Evolutionary conservation across 1,284 basidiomycete species (phyloP).

Genomic region (Irpex sp.): DNA sequence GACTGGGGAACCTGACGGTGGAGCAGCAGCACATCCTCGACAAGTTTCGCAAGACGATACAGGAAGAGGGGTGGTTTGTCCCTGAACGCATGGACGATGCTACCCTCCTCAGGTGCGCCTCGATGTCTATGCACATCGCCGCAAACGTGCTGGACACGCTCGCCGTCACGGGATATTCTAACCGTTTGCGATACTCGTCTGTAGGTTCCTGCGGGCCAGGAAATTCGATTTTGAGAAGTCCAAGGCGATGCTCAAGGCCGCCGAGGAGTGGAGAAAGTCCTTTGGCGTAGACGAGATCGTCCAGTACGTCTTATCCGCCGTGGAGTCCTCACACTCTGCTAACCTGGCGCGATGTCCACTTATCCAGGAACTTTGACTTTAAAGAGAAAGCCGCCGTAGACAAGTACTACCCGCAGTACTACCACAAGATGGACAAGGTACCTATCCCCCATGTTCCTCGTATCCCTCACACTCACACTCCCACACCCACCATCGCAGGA

Average conservation of each 20-base stretch:
- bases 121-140: constrained; percentile 8
- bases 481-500: constrained; percentile 51
- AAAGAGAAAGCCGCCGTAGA: constrained; percentile 82
- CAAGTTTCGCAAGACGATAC: constrained; percentile 67
- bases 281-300: constrained; percentile 88
- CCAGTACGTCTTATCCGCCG: constrained; percentile 48
- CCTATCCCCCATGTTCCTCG: constrained; percentile 9
- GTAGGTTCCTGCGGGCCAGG: constrained; percentile 86
- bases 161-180: neutral
- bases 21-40: constrained; percentile 71
- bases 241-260: constrained; percentile 81
- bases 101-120: constrained; percentile 61
- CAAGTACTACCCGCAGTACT: constrained; percentile 94
- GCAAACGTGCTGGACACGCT: neutral
- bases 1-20: constrained; percentile 80
- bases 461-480: neutral
- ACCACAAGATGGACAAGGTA: constrained; percentile 95
- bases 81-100: constrained; percentile 80
- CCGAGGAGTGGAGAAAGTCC: constrained; percentile 90
- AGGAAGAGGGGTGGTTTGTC: constrained; percentile 59
- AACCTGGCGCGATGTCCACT: constrained; percentile 13
- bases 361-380: constrained; percentile 82
- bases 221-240: constrained; percentile 86
- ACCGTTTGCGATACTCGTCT: neutral
- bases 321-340: neutral